Evolutionary conservation across 805 yeast genomes (phyloP), one percentile per base, ranked within the genome.

Genomic region (Phaffomyces opuntiae): DNA sequence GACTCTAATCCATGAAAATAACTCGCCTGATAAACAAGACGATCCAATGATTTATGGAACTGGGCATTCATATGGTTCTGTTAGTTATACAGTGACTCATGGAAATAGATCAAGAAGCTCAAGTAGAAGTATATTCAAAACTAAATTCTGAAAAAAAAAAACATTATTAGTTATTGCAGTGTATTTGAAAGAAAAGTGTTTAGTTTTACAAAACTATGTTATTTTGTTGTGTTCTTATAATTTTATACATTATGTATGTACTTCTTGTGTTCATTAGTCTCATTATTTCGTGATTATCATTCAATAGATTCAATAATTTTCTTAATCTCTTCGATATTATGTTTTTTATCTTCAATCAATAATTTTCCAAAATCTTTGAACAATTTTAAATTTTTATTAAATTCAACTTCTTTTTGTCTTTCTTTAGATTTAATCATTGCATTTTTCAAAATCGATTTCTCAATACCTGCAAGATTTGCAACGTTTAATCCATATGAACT

Each of bases 401-500:
- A 25, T 38, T 59, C 62, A n/a, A 59, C 60, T 36, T 50, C 48
- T 45, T 77, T 83, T 62, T 87, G 96, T 43, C 93, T 71, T 57
- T 90, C 96, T 11, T 74, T 69, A 0, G 97, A 93, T 58, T 89
- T 87, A 45, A 96, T 73, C 59, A 87, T 88, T 7, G 99, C 96
- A 91, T 87, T 87, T 48, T 78, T 74, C 44, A 93, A 80, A 43
- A 93, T 91, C 57, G 88, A 87, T 25, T 72, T 70, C 3, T 97
- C 97, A 61, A 93, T 93, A 53, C 85, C 82, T 12, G 93, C 98
- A 29, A 91, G 77, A 65, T 91, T 97, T 0, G 99, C 98, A 39
- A 93, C 99, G 61, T 93, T 96, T 43, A 93, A 87, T 56, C 99
- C 99, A 69, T 93, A 93, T 0, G 97, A 89, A 63, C 87, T 91